Base-by-base conservation (phyloP, 176 grass and related monocot species). In the Elaeis guineensis region DNA sequence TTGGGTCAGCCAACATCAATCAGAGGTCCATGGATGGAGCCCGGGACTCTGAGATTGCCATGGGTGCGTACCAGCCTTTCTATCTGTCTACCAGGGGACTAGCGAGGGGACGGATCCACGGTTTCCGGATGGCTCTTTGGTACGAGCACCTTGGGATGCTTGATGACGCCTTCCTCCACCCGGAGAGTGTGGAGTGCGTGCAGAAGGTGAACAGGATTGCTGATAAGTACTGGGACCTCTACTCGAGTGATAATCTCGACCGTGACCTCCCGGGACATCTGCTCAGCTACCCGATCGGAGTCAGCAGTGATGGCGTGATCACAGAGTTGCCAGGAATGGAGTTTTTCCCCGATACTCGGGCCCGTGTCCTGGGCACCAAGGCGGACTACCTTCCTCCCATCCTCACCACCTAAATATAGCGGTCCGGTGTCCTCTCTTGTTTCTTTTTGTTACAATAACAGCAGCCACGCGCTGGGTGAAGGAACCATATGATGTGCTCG, bases 101-200 rank as follows among this genome's bases (percentile, higher is more conserved):
- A 16, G 78, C 92, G 5, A 82, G 86, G 59, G 92, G 92, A 16
- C 80, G 90, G 62, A 72, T 96, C 65, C 81, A 96, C 0, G 92
- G 92, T 17, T 90, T 96, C 72, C 62, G 92, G 58, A 78, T 90
- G 92, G 82, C 92, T 0, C 59, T 96, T 21, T 96, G 92, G 87
- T 96, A 90, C 2, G 92, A 96, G 75, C 92, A 96, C 65, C 80
- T 90, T 1, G 92, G 92, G n/a, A 80, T 80, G 92, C 58, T 90
- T 18, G 82, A 90, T 4, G 62, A 96, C 2, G 58, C 59, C 16
- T 96, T 96, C 72, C 5, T 82, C 25, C 77, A 64, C 18, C 92
- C 92, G 0, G 63, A 80, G 35, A 87, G 78, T 58, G 19, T 66
- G 50, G 80, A 88, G 64, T 90, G 92, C 3, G 75, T 85, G 49